Evolutionary conservation across 768 basidiomycete genomes (phyloP).

Genomic region (Auricularia auricula-judae): DNA sequence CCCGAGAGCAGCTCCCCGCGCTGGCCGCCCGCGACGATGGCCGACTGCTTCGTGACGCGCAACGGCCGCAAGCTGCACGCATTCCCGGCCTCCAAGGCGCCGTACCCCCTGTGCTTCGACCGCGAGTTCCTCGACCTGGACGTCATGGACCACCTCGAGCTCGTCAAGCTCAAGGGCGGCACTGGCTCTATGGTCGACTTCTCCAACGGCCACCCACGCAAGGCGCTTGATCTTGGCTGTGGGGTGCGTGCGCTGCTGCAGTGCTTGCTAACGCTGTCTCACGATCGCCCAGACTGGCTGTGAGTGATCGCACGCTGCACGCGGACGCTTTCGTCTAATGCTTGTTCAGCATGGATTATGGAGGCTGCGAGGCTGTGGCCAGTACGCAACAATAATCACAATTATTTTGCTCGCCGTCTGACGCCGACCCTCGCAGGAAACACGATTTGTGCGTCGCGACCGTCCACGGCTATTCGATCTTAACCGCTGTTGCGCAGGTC

Average conservation of each 20-base stretch:
- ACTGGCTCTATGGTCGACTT: slow-evolving; percentile 54
- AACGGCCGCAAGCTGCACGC: slow-evolving; percentile 56
- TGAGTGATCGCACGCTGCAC: background rate
- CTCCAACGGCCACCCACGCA: slow-evolving; percentile 35
- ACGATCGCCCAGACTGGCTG: slow-evolving; percentile 3
- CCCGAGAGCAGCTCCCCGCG: background rate
- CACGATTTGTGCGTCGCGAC: slow-evolving; percentile 4
- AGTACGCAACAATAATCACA: slow-evolving; percentile 21
- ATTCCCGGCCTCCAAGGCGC: slow-evolving; percentile 64
- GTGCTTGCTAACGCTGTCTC: too few relatives aligned
- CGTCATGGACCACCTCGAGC: slow-evolving; percentile 21
- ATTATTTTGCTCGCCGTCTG: slow-evolving; percentile 2
- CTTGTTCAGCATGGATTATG: slow-evolving; percentile 43
- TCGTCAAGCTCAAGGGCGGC: slow-evolving; percentile 33
- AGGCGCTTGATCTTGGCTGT: slow-evolving; percentile 60
- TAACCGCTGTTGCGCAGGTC: slow-evolving; percentile 32
- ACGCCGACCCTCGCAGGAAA: background rate
- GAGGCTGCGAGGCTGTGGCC: slow-evolving; percentile 67
- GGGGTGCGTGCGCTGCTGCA: slow-evolving; percentile 37
- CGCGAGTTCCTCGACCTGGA: slow-evolving; percentile 48
- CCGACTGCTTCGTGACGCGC: slow-evolving; percentile 34
- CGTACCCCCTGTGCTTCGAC: slow-evolving; percentile 69
- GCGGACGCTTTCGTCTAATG: background rate
- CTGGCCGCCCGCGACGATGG: background rate
- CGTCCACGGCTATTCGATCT: slow-evolving; percentile 3